Evolutionary conservation across 2,329 filamentous ascomycete species (phyloP), one percentile per base, ranked within the genome.

Genomic region (Didymella arachidicola): DNA sequence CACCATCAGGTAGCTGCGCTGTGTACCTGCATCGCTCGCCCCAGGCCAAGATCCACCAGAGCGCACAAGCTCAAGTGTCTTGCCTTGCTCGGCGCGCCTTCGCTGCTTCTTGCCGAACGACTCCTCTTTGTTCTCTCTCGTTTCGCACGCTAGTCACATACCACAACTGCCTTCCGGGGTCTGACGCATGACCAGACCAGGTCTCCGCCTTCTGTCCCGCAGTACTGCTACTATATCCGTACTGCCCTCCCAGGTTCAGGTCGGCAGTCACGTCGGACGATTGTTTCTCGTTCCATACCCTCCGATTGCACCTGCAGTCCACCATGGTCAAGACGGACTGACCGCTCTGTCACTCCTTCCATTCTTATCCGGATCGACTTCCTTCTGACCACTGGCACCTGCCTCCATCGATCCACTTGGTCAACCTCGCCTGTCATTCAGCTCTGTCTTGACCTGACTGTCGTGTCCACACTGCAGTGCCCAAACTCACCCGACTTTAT

Each of bases 151-250:
- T 69, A 68, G 63, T 67, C 59, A 63, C 68, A 69, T 70, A 72
- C 70, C 67, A 68, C 65, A 65, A 52, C 61, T 69, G 42, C 32
- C 57, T 63, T 62, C 65, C 59, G 53, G 64, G 61, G 54, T 60
- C 53, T 63, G 63, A 64, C 72, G 71, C 72, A 75, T 77, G 72
- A 75, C 72, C 53, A 60, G 72, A 75, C 72, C 53, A 60, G 45
- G 56, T 59, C 57, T 68, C 62, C 55, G 63, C 63, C 62, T 22
- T 22, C 22, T 22, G 55, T 67, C 64, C 67, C 67, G 65, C 67
- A 66, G 45, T 59, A 66, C 32, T 59, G 42, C 41, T 72, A 73
- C 70, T 72, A 71, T 71, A 72, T 65, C 69, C 68, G 63, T 64
- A 61, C 62, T 61, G 61, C 63, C 62, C 65, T 66, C 57, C 68